Base-by-base conservation (phyloP, 2,329 filamentous ascomycete genomes). In the Fusarium keratoplasticum region DNA sequence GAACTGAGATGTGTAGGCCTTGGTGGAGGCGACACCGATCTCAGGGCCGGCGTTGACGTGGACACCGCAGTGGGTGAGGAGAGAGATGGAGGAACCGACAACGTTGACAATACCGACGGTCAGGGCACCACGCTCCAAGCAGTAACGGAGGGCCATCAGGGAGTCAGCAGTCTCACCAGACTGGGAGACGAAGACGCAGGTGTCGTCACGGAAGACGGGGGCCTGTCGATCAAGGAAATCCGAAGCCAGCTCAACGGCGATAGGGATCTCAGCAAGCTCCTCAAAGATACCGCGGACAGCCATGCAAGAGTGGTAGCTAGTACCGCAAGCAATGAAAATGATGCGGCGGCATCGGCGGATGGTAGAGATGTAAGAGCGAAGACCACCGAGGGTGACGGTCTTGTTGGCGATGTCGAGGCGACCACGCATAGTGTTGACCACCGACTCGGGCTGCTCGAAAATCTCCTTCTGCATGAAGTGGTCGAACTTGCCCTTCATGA, bases 401-500 rank as follows among this genome's bases (percentile, higher is more conserved):
- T 97, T 97, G 89, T 98, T 97, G 80, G 91, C 93, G 70, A 93
- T 89, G 84, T 99, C 96, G 80, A 99, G 89, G 87, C 96, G 96
- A 86, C 96, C 96, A 91, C 96, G 95, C 96, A 99, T 99, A 77
- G 96, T 98, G 90, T 99, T 99, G 88, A 99, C 92, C 71, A 99
- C 95, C 16, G 96, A 99, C 87, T 99, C 96, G 81, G 96, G 96
- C 89, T 99, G 96, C 89, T 99, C 96, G 84, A 99, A 99, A 81
- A 99, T 99, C 85, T 99, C 96, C 91, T 99, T 99, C 85, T 99
- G 96, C 96, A 99, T 99, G 89, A 98, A 99, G 88, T 99, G 96
- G 85, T 99, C 96, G 86, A 98, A 99, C 84, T 96, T 97, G 85
- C 96, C 96, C 93, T 99, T 99, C 96, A 99, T 99, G 86, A 99